Base-by-base conservation (phyloP, 192 early-diverging fungal genomes). In the Entomortierella parvispora region DNA sequence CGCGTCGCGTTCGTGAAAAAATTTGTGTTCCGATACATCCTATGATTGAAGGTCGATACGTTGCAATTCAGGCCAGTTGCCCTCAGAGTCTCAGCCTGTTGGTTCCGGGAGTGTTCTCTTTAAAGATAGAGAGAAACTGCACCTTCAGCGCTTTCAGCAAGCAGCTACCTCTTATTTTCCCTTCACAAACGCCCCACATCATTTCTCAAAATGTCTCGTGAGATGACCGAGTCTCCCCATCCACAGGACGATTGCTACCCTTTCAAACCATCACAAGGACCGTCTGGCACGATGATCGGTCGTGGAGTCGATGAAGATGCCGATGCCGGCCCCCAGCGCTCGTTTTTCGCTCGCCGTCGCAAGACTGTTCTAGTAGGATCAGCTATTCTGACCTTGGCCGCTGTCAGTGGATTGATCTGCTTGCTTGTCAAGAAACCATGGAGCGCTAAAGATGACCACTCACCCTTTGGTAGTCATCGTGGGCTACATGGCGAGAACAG, bases 331-430 rank as follows among this genome's bases (percentile, higher is more conserved):
- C 20, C 1, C 1, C 11, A 48, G 10, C 57, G 50, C 12, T 65
- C 70, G 0, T 74, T 58, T 37, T 20, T 65, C 2, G 48, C 33
- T 15, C 58, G 65, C 18, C 48, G 68, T 52, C 72, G 65, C 22
- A 77, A 68, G 28, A 26, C 20, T 4, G 49, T 77, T 29, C 31
- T 77, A 2, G 57, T 22, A 0, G 72, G 72, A 17, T 43, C 72
- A 17, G 65, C 51, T 2, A n/a, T 77, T 15, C 17, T 77, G 9
- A 77, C 72, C 0, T 25, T 77, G 34, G 26, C 44, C 11, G 47
- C 53, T 5, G 53, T 68, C 31, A 46, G 56, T 20, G 22, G 28
- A 3, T 33, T 77, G 28, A 50, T 66, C n/a, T 58, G 43, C 3
- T 2, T 68, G 15, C 14, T 77, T 23, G 29, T 63, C 22, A 51